phyloP scores from a whole-genome alignment of 2,329 filamentous ascomycete species.

The Cephalotrichum gorgonifer region DNA sequence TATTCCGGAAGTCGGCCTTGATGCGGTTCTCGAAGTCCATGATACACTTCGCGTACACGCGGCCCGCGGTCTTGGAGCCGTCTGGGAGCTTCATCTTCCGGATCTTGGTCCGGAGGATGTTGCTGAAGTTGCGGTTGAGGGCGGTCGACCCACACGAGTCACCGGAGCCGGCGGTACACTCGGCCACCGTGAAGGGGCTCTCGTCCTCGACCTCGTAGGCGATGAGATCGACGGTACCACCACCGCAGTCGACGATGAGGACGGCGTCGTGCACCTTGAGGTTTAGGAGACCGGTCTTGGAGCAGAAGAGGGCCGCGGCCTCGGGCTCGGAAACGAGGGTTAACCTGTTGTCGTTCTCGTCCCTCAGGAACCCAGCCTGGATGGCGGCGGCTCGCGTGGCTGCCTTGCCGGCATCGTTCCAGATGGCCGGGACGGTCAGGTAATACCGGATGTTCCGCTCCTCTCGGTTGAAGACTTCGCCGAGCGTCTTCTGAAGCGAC shows the following conservation, averaged over 20 bases:
- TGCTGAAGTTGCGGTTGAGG: constrained; percentile 95
- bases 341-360: constrained; percentile 94
- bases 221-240: constrained; percentile 97
- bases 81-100: constrained; percentile 98
- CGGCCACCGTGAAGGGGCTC: constrained; percentile 89
- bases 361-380: constrained; percentile 89
- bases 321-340: constrained; percentile 95
- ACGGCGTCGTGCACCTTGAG: constrained; percentile 98
- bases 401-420: constrained; percentile 98
- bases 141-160: constrained; percentile 98
- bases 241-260: constrained; percentile 94
- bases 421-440: constrained; percentile 96
- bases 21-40: constrained; percentile 99
- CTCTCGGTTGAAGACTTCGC: constrained; percentile 95
- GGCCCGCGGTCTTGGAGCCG: constrained; percentile 92
- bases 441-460: constrained; percentile 98
- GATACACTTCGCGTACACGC: constrained; percentile 98
- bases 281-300: constrained; percentile 90
- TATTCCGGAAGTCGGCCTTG: constrained; percentile 99
- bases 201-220: constrained; percentile 98
- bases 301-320: constrained; percentile 93
- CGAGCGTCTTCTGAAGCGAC: constrained; percentile 89
- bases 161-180: constrained; percentile 93
- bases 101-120: constrained; percentile 94
- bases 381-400: constrained; percentile 93